Evolutionary conservation across 2,329 filamentous ascomycete genomes (phyloP).

Genomic region (Fusarium sacchari): DNA sequence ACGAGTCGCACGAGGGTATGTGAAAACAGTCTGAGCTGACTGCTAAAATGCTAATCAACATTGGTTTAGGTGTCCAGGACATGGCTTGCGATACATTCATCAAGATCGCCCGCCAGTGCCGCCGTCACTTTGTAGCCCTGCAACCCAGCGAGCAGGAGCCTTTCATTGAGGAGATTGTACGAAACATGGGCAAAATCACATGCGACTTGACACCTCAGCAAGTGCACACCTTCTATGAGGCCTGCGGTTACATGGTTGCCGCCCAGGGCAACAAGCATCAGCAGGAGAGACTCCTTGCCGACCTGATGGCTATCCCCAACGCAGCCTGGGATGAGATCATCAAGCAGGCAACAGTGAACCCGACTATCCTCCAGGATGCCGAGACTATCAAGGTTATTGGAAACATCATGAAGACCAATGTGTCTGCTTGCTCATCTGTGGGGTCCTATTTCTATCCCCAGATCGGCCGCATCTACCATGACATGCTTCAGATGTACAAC

Average conservation of each 20-base stretch:
- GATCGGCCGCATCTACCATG: constrained; percentile 95
- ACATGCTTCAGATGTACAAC: constrained; percentile 99
- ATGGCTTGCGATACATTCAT: constrained; percentile 99
- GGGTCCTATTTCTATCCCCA: constrained; percentile 98
- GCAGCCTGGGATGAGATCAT: constrained; percentile 97
- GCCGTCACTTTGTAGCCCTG: constrained; percentile 94
- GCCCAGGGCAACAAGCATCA: constrained; percentile 95
- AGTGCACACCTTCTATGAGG: constrained; percentile 98
- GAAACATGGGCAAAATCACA: constrained; percentile 95
- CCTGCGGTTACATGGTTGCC: constrained; percentile 98
- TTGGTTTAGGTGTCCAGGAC: constrained; percentile 82
- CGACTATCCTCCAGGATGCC: constrained; percentile 85
- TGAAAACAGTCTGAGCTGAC: constrained; percentile 1
- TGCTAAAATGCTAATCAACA: constrained; percentile 39
- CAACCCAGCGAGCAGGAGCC: constrained; percentile 95
- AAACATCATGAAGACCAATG: constrained; percentile 99
- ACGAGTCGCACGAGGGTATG: constrained; percentile 95
- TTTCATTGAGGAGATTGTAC: constrained; percentile 98
- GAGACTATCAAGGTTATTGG: constrained; percentile 99
- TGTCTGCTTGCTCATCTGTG: constrained; percentile 96
- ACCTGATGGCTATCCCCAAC: constrained; percentile 94
- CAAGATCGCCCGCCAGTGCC: constrained; percentile 98
- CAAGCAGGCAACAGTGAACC: constrained; percentile 83
- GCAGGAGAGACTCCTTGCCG: constrained; percentile 89
- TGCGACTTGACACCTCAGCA: constrained; percentile 95